A percentile compares a stretch with the other conserved stretches of the same genome.
These are phyloP conservation scores for Umbilicus rupestris DNA, from an alignment of 164 flowering plant genomes.

Conservation along the genomic window DNA sequence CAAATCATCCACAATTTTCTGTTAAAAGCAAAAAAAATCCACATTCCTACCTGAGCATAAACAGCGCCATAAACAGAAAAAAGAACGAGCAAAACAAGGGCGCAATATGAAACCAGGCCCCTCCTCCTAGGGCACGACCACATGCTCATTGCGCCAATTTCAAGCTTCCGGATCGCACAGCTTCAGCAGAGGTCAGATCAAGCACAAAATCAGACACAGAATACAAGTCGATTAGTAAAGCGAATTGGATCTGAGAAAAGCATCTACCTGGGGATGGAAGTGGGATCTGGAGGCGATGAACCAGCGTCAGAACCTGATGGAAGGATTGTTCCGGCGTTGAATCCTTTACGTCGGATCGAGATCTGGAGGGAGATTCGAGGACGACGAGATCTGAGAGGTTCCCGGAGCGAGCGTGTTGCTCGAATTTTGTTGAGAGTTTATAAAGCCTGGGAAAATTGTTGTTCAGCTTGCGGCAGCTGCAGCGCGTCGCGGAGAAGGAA, in stretches of 20 bases:
- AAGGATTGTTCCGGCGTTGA: too few species aligned
- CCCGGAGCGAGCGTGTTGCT: too few species aligned
- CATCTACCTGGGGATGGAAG: too few species aligned
- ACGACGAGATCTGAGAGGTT: neutral
- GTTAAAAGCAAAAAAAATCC: neutral
- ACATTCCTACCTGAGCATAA: slow-evolving; percentile 1
- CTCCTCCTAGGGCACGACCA: neutral
- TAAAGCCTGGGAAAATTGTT: too few species aligned
- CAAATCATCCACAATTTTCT: neutral
- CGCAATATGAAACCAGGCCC: neutral
- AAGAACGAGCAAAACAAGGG: neutral
- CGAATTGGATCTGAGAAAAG: neutral
- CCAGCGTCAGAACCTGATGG: too few species aligned
- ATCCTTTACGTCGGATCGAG: neutral
- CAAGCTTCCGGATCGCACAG: too few species aligned
- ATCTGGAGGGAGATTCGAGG: slow-evolving; percentile 1
- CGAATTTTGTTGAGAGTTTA: too few species aligned
- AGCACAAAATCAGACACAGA: neutral
- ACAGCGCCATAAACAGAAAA: neutral
- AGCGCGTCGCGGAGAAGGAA: too few species aligned
- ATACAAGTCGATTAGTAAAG: neutral
- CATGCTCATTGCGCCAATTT: neutral
- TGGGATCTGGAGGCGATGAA: too few species aligned
- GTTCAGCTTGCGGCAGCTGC: too few species aligned
- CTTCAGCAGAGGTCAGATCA: neutral